phyloP scores from a whole-genome alignment of 306 rosid species.

The Vigna nakashimae region DNA sequence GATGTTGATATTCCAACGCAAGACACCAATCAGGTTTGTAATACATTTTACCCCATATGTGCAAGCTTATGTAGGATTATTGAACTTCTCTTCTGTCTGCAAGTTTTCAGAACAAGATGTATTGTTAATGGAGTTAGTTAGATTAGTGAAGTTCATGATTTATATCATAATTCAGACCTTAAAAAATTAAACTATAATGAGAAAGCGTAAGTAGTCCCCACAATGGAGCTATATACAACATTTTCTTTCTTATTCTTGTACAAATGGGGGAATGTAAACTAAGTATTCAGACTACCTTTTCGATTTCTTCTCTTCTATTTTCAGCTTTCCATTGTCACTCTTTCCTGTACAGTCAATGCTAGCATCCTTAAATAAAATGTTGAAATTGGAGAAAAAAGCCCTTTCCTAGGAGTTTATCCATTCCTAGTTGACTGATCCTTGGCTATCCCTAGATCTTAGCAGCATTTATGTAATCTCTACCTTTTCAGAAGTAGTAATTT shows the following conservation, averaged over 20 bases:
- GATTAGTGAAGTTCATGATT: not conserved
- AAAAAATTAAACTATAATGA: not conserved
- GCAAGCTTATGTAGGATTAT: not conserved
- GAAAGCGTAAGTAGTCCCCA: not conserved
- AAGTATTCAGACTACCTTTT: not conserved
- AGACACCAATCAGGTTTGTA: slow-evolving; percentile 87
- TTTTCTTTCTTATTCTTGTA: not conserved
- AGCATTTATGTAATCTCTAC: not conserved
- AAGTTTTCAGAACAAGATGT: slow-evolving; percentile 2
- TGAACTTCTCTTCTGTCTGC: slow-evolving; percentile 9
- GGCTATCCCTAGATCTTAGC: slow-evolving; percentile 7
- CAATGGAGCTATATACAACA: not conserved
- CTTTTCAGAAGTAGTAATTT: not conserved
- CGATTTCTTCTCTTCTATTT: not conserved
- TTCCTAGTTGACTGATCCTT: slow-evolving; percentile 3
- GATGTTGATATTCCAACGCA: slow-evolving; percentile 66
- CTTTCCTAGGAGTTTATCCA: not conserved
- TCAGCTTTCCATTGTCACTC: not conserved
- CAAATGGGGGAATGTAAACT: not conserved
- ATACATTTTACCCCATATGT: slow-evolving; percentile 10
- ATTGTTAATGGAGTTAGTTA: slow-evolving; percentile 4
- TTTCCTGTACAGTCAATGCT: not conserved
- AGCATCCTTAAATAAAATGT: slow-evolving; percentile 19
- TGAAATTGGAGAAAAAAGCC: slow-evolving; percentile 1
- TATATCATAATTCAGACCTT: slow-evolving; percentile 2